A percentile compares a stretch with the other conserved stretches of the same genome.
Conservation (phyloP, 768 basidiomycete species). For the Pleurotus giganteus region DNA sequence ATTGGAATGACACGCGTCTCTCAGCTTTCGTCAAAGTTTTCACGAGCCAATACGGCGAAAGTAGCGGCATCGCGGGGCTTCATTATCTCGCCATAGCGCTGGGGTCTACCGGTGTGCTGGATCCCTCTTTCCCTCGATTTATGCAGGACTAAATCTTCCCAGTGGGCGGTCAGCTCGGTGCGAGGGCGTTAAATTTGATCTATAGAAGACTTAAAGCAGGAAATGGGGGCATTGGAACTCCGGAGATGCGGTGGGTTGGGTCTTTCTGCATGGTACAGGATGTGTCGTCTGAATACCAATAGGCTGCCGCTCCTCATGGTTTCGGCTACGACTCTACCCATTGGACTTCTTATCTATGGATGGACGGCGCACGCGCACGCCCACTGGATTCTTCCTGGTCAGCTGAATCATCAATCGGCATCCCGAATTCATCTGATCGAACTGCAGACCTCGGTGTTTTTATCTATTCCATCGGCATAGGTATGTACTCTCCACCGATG, state of each 20-base stretch:
- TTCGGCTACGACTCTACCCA: conserved; percentile 50
- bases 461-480: conserved; percentile 48
- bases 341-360: conserved; percentile 61
- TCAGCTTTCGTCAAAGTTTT: conserved; percentile 56
- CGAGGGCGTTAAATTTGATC: conserved; percentile 43
- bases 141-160: background rate
- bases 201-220: conserved; percentile 43
- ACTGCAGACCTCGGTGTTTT: conserved; percentile 35
- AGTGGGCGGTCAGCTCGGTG: conserved; percentile 39
- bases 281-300: conserved; percentile 5
- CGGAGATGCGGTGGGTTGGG: conserved; percentile 47
- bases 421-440: background rate
- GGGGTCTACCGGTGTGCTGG: conserved; percentile 42
- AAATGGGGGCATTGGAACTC: conserved; percentile 51
- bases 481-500: conserved; percentile 38
- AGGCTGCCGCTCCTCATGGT: conserved; percentile 42
- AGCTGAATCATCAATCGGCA: conserved; percentile 13
- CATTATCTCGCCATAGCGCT: conserved; percentile 63
- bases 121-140: conserved; percentile 16
- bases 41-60: conserved; percentile 43
- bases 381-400: conserved; percentile 61
- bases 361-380: conserved; percentile 53
- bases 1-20: background rate
- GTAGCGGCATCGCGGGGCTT: conserved; percentile 52
- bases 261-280: background rate